Evolutionary conservation across 129 eudicot species (phyloP).

Genomic region (Centella asiatica): DNA sequence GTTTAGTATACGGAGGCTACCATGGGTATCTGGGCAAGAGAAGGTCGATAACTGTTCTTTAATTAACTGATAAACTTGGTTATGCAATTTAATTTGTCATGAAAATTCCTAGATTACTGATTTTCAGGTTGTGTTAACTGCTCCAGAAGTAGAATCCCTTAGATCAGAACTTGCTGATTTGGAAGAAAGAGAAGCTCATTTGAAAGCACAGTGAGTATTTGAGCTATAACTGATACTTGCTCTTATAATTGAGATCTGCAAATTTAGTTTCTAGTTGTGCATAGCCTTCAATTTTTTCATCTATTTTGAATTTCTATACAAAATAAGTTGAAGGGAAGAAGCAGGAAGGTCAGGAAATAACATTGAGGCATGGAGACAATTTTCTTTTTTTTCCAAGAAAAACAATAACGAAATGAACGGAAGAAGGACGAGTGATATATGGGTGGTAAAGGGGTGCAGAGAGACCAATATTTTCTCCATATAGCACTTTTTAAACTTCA

Average conservation of each 20-base stretch:
- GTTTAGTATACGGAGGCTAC: slow-evolving; percentile 48
- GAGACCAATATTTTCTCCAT: too few species aligned
- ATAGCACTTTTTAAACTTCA: too few species aligned
- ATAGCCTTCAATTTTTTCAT: not conserved
- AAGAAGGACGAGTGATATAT: too few species aligned
- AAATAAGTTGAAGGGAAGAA: not conserved
- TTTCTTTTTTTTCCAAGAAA: not conserved
- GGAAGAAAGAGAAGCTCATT: slow-evolving; percentile 77
- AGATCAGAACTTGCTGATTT: slow-evolving; percentile 63
- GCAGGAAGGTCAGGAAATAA: not conserved
- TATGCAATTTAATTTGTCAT: slow-evolving; percentile 3
- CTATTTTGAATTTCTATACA: not conserved
- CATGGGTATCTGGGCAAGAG: slow-evolving; percentile 62
- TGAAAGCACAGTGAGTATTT: slow-evolving; percentile 69
- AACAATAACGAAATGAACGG: not conserved
- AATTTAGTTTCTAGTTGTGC: not conserved
- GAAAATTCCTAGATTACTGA: not conserved
- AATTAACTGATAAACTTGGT: not conserved
- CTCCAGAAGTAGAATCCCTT: slow-evolving; percentile 66
- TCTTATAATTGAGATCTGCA: not conserved
- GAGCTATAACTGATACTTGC: slow-evolving; percentile 6
- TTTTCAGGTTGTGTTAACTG: slow-evolving; percentile 61
- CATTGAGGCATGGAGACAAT: not conserved
- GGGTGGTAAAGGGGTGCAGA: too few species aligned
- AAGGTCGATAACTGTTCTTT: slow-evolving; percentile 34